A percentile compares a stretch with the other conserved stretches of the same genome.
Evolutionary conservation across 108 stramenopile species (phyloP).

Genomic region (Hondaea fermentalgiana): DNA sequence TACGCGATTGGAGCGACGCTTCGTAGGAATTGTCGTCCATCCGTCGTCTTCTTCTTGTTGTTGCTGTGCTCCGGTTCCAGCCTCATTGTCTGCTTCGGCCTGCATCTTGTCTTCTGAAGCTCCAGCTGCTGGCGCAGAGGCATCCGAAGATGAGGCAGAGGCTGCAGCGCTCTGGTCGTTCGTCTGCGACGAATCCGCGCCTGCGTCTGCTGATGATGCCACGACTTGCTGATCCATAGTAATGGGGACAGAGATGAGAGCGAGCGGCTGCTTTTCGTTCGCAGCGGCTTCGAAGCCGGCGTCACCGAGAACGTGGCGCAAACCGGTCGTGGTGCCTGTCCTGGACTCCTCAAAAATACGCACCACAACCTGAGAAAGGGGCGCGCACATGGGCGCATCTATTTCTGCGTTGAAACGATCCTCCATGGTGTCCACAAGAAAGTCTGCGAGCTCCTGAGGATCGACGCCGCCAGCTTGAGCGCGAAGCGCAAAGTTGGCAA

Average conservation of each 20-base stretch:
- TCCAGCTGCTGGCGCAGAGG: not conserved
- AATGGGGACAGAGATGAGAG: not conserved
- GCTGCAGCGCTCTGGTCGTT: not conserved
- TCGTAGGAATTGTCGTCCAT: not conserved
- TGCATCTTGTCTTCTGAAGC: too few species aligned
- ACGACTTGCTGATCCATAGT: too few species aligned
- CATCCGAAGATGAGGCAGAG: not conserved
- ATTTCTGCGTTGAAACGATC: constrained; percentile 12
- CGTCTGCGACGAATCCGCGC: not conserved
- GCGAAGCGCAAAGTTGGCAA: constrained; percentile 4
- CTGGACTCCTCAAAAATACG: not conserved
- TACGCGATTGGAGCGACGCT: not conserved
- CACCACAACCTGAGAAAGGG: not conserved
- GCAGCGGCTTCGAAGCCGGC: not conserved
- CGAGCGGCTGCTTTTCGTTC: not conserved
- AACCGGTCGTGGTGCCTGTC: not conserved
- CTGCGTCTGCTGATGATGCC: too few species aligned
- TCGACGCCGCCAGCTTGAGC: not conserved
- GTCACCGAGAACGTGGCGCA: constrained; percentile 10
- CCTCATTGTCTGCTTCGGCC: too few species aligned
- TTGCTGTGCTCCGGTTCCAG: too few species aligned
- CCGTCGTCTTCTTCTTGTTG: not conserved
- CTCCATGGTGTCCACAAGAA: not conserved
- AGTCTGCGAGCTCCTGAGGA: not conserved
- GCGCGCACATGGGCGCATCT: not conserved